Evolutionary conservation across 192 early-diverging fungal species (phyloP).

Genomic region (Podila clonocystis): DNA sequence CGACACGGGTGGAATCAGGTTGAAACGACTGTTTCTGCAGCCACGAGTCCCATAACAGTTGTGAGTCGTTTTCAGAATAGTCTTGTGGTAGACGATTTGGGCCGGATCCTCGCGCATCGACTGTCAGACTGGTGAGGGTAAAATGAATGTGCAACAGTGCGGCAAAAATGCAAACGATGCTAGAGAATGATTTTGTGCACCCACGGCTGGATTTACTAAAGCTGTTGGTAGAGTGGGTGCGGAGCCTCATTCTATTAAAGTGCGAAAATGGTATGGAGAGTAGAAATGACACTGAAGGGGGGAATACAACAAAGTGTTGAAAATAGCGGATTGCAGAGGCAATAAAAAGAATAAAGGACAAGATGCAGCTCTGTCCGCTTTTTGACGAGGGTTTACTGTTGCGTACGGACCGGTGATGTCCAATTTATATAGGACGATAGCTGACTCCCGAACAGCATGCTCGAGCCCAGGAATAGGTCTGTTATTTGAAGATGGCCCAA

Average conservation of each 20-base stretch:
- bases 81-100: neutral
- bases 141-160: neutral
- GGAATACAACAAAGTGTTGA: too few species aligned
- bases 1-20: neutral
- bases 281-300: neutral
- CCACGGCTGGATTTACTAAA: neutral
- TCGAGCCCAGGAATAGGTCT: too few species aligned
- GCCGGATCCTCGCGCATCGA: neutral
- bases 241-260: neutral
- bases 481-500: too few species aligned
- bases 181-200: neutral
- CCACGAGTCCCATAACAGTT: neutral
- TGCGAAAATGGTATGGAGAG: neutral
- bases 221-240: neutral
- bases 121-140: neutral
- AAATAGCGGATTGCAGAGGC: too few species aligned
- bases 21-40: neutral
- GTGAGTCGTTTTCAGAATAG: neutral
- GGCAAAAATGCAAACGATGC: neutral
- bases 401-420: neutral
- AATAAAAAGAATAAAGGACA: neutral
- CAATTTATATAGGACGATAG: neutral
- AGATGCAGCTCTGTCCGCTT: neutral
- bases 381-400: too few species aligned
- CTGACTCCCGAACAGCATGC: too few species aligned